Evolutionary conservation across 306 rosid genomes (phyloP).

Genomic region (Amphicarpaea edgeworthii): DNA sequence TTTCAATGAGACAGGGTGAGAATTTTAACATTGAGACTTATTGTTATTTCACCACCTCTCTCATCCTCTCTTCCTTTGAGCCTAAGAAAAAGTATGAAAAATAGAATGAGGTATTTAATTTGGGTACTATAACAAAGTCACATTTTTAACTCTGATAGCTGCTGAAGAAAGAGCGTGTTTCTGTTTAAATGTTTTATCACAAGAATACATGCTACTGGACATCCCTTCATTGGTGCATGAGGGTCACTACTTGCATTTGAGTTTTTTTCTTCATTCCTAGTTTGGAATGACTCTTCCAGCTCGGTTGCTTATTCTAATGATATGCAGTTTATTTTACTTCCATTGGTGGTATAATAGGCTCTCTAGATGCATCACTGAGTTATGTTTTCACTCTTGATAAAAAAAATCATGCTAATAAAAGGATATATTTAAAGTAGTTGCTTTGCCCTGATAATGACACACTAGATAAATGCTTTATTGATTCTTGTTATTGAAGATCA

Average conservation of each 20-base stretch:
- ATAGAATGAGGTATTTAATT: slow-evolving; percentile 26
- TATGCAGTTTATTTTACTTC: slow-evolving; percentile 14
- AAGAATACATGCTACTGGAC: not conserved
- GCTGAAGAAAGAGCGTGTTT: slow-evolving; percentile 21
- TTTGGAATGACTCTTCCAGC: slow-evolving; percentile 17
- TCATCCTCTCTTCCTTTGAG: slow-evolving; percentile 11
- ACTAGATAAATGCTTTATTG: slow-evolving; percentile 19
- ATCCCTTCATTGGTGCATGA: not conserved
- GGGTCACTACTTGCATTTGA: not conserved
- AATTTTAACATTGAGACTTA: slow-evolving; percentile 42
- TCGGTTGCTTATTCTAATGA: slow-evolving; percentile 10
- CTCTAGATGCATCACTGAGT: slow-evolving; percentile 19
- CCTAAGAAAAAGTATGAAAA: slow-evolving; percentile 10
- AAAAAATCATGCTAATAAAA: slow-evolving; percentile 11
- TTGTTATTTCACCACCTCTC: slow-evolving; percentile 26
- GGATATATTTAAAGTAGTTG: not conserved
- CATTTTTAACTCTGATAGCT: slow-evolving; percentile 9
- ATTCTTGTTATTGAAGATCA: slow-evolving; percentile 11
- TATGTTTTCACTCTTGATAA: slow-evolving; percentile 1
- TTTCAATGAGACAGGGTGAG: slow-evolving; percentile 89
- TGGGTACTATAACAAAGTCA: slow-evolving; percentile 30
- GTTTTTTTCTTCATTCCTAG: slow-evolving; percentile 16
- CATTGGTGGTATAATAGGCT: slow-evolving; percentile 16
- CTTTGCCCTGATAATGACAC: slow-evolving; percentile 8
- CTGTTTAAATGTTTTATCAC: not conserved